Conservation (phyloP, 2,329 filamentous ascomycete species). For the Pseudogymnoascus sp. region DNA sequence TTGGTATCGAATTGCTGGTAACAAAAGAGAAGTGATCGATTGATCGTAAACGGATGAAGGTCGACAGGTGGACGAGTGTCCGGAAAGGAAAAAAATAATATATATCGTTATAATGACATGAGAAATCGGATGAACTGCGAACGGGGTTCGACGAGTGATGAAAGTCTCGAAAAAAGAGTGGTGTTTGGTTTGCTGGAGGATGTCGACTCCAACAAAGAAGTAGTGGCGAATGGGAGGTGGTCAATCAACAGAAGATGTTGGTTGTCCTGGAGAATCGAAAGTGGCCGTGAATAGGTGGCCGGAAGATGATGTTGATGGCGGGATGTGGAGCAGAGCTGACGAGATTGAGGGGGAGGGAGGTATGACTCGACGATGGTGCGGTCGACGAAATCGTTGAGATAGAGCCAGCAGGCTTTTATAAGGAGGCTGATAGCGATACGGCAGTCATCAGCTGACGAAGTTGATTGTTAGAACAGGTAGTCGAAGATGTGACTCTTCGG, state of each 20-base stretch:
- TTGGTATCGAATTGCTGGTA: conserved; percentile 41
- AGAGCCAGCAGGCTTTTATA: conserved; percentile 23
- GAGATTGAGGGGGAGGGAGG: background rate
- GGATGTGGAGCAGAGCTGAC: background rate
- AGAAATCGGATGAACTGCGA: conserved; percentile 17
- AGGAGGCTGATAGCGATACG: conserved; percentile 25
- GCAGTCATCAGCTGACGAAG: conserved; percentile 35
- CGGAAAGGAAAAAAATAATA: conserved; percentile 26
- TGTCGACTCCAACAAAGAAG: conserved; percentile 26
- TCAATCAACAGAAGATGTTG: conserved; percentile 20
- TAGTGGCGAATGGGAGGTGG: conserved; percentile 17
- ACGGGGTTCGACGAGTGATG: conserved; percentile 9
- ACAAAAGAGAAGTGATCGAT: conserved; percentile 43
- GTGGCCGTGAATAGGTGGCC: conserved; percentile 11
- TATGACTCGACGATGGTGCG: conserved; percentile 16
- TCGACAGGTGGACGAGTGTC: conserved; percentile 21
- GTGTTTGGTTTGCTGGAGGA: conserved; percentile 12
- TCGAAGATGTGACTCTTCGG: conserved; percentile 43
- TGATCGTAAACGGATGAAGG: conserved; percentile 27
- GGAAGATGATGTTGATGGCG: background rate
- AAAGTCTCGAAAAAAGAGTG: conserved; percentile 9
- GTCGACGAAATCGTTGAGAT: conserved; percentile 8
- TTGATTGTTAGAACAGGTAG: conserved; percentile 35
- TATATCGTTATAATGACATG: conserved; percentile 31
- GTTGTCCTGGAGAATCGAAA: conserved; percentile 17